These are phyloP conservation scores for Aureobasidium musti DNA, from an alignment of 2,329 filamentous ascomycete species.

Conservation along the genomic window DNA sequence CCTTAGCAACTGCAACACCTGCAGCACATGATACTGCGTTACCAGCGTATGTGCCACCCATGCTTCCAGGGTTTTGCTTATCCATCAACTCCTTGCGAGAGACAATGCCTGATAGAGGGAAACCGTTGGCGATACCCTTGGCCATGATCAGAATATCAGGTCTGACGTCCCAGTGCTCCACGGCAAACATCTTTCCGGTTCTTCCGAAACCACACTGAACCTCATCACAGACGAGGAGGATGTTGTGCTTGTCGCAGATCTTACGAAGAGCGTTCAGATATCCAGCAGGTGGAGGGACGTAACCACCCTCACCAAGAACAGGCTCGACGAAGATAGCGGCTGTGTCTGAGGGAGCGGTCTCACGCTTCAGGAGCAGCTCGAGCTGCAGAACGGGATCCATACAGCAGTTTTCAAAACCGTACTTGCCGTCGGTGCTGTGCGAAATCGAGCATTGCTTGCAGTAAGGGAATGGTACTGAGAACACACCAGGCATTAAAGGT, in stretches of 20 bases:
- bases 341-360: constrained; percentile 42
- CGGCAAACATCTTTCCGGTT: constrained; percentile 49
- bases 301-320: constrained; percentile 44
- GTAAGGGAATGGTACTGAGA: constrained; percentile 45
- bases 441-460: constrained; percentile 44
- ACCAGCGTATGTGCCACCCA: constrained; percentile 45
- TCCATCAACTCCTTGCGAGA: constrained; percentile 44
- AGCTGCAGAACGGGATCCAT: constrained; percentile 44
- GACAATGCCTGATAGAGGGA: constrained; percentile 36
- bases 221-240: constrained; percentile 49
- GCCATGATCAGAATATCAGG: constrained; percentile 50
- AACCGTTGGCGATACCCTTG: constrained; percentile 37
- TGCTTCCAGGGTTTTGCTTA: constrained; percentile 42
- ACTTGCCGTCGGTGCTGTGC: constrained; percentile 37
- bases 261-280: constrained; percentile 45
- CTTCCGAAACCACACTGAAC: constrained; percentile 50
- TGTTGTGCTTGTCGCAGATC: constrained; percentile 49
- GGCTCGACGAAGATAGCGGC: constrained; percentile 44
- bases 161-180: constrained; percentile 48
- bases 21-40: constrained; percentile 45
- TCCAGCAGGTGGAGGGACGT: constrained; percentile 40
- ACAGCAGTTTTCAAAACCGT: constrained; percentile 44
- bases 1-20: constrained; percentile 42
- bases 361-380: constrained; percentile 42
- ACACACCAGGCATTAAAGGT: constrained; percentile 46